Conservation (phyloP, 2,329 filamentous ascomycete species). For the Colletotrichum truncatum region DNA sequence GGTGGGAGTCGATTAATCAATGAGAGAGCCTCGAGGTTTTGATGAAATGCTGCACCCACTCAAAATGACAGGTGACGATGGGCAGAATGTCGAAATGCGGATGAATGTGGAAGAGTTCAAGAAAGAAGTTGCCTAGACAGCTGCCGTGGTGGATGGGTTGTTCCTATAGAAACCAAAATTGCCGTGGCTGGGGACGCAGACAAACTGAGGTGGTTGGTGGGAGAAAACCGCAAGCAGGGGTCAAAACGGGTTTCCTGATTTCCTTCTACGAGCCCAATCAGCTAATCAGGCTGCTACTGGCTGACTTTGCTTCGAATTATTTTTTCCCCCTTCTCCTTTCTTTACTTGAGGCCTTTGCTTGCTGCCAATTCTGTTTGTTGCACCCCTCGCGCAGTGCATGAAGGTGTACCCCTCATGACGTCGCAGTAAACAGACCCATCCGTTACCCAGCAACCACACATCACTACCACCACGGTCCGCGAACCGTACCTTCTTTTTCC, state of each 20-base stretch:
- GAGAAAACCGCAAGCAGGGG: not conserved
- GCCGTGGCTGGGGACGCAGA: slow-evolving; percentile 33
- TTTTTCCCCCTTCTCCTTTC: not conserved
- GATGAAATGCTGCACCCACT: slow-evolving; percentile 19
- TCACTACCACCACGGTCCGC: slow-evolving; percentile 27
- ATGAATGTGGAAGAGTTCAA: not conserved
- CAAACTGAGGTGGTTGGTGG: slow-evolving; percentile 32
- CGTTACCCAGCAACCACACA: slow-evolving; percentile 36
- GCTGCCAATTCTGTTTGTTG: not conserved
- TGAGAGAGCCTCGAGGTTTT: slow-evolving; percentile 5
- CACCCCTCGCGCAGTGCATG: not conserved
- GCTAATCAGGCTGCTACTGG: no score
- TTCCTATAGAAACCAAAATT: slow-evolving; percentile 38
- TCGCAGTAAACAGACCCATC: slow-evolving; percentile 40
- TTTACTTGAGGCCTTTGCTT: not conserved
- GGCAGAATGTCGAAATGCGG: not conserved
- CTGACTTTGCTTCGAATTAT: not conserved
- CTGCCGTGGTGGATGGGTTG: slow-evolving; percentile 23
- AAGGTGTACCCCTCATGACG: slow-evolving; percentile 38
- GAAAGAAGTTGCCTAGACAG: slow-evolving; percentile 19
- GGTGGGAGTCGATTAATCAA: not conserved
- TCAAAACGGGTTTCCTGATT: not conserved
- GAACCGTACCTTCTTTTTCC: not conserved
- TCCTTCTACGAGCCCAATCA: not conserved
- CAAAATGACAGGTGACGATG: not conserved